Evolutionary conservation across 306 rosid species (phyloP).

Genomic region (Fragaria nilgerrensis): DNA sequence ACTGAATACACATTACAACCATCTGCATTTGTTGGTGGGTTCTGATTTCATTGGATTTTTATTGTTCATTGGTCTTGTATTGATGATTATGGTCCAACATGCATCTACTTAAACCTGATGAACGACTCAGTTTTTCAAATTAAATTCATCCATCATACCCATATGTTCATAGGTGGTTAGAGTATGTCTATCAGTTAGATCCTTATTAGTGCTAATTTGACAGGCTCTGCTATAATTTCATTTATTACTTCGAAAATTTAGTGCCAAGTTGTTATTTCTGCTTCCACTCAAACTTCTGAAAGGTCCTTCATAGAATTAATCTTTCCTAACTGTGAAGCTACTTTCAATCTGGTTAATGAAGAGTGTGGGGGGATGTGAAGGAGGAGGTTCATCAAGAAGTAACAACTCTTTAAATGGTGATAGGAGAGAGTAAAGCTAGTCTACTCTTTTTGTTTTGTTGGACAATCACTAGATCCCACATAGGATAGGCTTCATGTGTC

Average conservation of each 20-base stretch:
- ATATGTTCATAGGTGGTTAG: neutral
- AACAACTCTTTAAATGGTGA: neutral
- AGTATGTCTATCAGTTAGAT: neutral
- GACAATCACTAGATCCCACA: neutral
- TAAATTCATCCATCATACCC: neutral
- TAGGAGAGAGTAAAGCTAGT: neutral
- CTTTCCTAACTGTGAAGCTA: neutral
- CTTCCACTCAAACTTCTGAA: neutral
- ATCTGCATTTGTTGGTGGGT: constrained; percentile 78
- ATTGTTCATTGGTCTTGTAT: constrained; percentile 48
- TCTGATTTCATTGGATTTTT: constrained; percentile 64
- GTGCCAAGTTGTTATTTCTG: neutral
- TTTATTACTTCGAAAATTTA: neutral
- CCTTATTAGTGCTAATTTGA: neutral
- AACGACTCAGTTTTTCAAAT: neutral
- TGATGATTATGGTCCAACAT: constrained; percentile 32
- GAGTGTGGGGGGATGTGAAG: neutral
- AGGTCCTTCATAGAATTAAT: neutral
- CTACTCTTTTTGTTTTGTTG: neutral
- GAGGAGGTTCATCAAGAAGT: neutral
- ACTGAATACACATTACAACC: constrained; percentile 71
- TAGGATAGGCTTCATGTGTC: neutral
- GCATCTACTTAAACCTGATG: constrained; percentile 22
- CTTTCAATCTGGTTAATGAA: neutral
- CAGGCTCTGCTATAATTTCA: neutral